A percentile compares a stretch with the other conserved stretches of the same genome.
Conservation (phyloP, 1,139 yeast genomes). For the Tardiomyces depauwii region DNA sequence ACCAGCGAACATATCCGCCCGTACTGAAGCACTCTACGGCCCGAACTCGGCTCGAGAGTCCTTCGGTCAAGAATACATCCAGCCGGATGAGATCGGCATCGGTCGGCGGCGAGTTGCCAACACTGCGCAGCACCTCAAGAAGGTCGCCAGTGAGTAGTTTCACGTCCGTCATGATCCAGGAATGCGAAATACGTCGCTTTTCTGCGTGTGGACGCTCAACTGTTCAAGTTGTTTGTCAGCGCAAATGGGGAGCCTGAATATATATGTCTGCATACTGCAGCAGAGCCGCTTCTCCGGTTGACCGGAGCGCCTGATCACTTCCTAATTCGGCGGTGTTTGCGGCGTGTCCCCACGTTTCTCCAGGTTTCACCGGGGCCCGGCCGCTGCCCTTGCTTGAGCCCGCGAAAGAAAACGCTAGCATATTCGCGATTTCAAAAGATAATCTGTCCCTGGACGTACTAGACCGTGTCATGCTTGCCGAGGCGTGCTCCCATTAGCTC, state of each 20-base stretch:
- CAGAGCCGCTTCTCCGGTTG: not conserved
- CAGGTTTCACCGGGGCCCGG: too few species aligned
- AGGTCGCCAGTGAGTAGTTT: not conserved
- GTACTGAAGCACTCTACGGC: constrained; percentile 1
- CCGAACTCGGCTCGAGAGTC: not conserved
- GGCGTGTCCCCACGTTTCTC: not conserved
- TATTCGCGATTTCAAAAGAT: too few species aligned
- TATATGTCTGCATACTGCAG: not conserved
- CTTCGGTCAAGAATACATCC: not conserved
- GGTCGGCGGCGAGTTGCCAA: not conserved
- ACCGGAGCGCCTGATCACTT: not conserved
- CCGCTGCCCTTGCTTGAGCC: too few species aligned
- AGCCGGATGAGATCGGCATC: not conserved
- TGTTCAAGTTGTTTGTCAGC: too few species aligned
- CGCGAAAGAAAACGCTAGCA: too few species aligned
- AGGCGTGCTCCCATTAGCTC: too few species aligned
- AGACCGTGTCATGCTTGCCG: too few species aligned
- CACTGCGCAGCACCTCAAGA: not conserved
- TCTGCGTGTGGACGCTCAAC: not conserved
- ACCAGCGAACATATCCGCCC: not conserved
- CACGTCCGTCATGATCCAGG: not conserved
- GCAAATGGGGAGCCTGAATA: not conserved
- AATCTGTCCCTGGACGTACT: too few species aligned
- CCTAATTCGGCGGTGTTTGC: not conserved
- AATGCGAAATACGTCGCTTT: not conserved